These are phyloP conservation scores for Ganoderma sinense DNA, from an alignment of 1,284 basidiomycete genomes.

Conservation along the genomic window DNA sequence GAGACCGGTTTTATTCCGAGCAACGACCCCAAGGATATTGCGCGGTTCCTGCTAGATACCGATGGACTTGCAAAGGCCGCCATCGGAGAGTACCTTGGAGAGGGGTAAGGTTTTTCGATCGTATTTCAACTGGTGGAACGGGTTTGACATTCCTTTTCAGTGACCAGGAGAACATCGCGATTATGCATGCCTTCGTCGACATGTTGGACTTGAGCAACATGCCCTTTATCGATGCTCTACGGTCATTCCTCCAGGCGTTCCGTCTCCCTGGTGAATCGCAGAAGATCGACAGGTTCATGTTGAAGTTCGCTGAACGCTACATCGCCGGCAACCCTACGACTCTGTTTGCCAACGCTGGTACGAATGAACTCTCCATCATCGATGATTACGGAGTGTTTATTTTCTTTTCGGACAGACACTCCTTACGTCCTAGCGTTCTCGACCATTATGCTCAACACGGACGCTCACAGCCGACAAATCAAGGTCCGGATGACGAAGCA, in stretches of 20 bases:
- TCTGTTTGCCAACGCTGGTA: slow-evolving; percentile 85
- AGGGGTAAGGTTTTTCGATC: slow-evolving; percentile 69
- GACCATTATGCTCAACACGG: slow-evolving; percentile 94
- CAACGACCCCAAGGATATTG: slow-evolving; percentile 82
- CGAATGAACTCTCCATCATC: slow-evolving; percentile 28
- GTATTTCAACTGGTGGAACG: slow-evolving; percentile 8
- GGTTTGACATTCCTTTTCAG: slow-evolving; percentile 49
- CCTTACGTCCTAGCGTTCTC: slow-evolving; percentile 95
- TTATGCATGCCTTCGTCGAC: slow-evolving; percentile 97
- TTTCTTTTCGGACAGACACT: slow-evolving; percentile 62
- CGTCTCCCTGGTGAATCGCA: slow-evolving; percentile 95
- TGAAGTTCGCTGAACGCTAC: slow-evolving; percentile 96
- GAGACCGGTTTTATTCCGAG: slow-evolving; percentile 91
- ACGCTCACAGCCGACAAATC: slow-evolving; percentile 93
- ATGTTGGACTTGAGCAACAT: slow-evolving; percentile 85
- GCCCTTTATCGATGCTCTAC: slow-evolving; percentile 87
- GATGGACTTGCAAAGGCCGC: slow-evolving; percentile 96
- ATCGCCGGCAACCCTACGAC: slow-evolving; percentile 87
- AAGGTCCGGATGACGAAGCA: slow-evolving; percentile 92
- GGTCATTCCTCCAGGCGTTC: slow-evolving; percentile 92
- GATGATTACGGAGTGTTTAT: neutral
- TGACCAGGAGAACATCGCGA: slow-evolving; percentile 86
- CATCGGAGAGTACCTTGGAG: slow-evolving; percentile 98
- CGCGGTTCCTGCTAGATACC: slow-evolving; percentile 86
- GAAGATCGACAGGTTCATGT: slow-evolving; percentile 99